These are phyloP conservation scores for Zygoascus biomembranicola DNA, from an alignment of 805 yeast genomes.

Conservation along the genomic window DNA sequence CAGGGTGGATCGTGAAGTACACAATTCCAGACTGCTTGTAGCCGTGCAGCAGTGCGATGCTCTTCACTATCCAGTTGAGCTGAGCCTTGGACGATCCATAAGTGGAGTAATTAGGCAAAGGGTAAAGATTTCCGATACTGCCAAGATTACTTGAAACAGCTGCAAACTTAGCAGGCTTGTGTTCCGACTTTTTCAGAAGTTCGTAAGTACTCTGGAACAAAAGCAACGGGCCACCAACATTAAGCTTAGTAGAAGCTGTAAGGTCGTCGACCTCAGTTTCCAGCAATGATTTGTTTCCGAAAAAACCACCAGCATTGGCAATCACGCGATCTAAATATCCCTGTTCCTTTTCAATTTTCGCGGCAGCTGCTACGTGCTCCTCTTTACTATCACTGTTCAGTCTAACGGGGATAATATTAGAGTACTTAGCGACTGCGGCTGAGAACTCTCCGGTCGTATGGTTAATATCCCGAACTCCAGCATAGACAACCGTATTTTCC, in stretches of 20 bases:
- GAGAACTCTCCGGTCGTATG: constrained; percentile 3
- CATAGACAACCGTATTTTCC: background rate
- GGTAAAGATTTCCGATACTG: background rate
- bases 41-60: too few species aligned
- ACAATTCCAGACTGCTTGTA: too few species aligned
- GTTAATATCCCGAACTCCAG: constrained; percentile 1
- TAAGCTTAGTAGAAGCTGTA: background rate
- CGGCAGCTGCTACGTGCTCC: background rate
- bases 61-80: background rate
- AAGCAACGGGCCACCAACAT: background rate
- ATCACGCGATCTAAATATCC: background rate
- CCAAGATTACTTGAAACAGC: background rate
- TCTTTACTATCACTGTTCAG: background rate
- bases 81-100: background rate
- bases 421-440: background rate
- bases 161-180: background rate
- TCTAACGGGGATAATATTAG: background rate
- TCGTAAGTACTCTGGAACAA: background rate
- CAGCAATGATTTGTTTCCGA: background rate
- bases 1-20: too few species aligned
- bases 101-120: background rate
- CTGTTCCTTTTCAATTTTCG: background rate
- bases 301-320: background rate
- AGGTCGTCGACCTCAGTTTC: background rate
- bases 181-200: background rate